phyloP scores from a whole-genome alignment of 1,284 basidiomycete genomes.

The Ceratobasidium sp. region DNA sequence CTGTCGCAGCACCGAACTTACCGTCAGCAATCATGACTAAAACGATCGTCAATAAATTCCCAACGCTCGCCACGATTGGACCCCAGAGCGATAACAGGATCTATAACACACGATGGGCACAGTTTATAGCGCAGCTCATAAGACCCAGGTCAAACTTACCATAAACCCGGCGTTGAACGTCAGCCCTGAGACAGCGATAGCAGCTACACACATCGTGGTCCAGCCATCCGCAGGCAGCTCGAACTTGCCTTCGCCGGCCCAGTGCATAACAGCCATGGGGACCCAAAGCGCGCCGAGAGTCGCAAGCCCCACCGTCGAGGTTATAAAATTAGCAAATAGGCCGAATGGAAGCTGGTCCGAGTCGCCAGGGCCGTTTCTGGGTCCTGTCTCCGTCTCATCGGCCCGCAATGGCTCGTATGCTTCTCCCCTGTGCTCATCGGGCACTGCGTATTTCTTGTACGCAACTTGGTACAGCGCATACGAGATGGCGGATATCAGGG shows the following conservation, averaged over 20 bases:
- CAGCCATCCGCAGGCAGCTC: conserved; percentile 36
- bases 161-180: conserved; percentile 44
- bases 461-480: conserved; percentile 78
- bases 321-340: conserved; percentile 45
- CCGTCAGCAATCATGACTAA: conserved; percentile 74
- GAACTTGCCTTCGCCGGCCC: conserved; percentile 38
- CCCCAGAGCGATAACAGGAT: conserved; percentile 81
- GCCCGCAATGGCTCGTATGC: conserved; percentile 2
- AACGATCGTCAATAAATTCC: conserved; percentile 82
- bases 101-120: conserved; percentile 53
- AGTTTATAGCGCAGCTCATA: neutral
- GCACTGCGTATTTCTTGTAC: conserved; percentile 78
- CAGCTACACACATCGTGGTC: conserved; percentile 37
- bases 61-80: conserved; percentile 82
- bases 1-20: conserved; percentile 63
- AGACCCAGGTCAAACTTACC: conserved; percentile 45
- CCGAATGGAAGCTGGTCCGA: conserved; percentile 53
- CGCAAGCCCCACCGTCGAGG: conserved; percentile 42
- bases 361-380: conserved; percentile 54
- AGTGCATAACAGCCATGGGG: conserved; percentile 40
- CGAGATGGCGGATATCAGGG: conserved; percentile 69
- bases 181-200: conserved; percentile 40
- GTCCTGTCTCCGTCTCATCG: neutral
- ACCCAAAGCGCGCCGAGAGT: conserved; percentile 45
- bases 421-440: conserved; percentile 53